phyloP scores from a whole-genome alignment of 306 rosid species.

The Astragalus glycyphyllos region DNA sequence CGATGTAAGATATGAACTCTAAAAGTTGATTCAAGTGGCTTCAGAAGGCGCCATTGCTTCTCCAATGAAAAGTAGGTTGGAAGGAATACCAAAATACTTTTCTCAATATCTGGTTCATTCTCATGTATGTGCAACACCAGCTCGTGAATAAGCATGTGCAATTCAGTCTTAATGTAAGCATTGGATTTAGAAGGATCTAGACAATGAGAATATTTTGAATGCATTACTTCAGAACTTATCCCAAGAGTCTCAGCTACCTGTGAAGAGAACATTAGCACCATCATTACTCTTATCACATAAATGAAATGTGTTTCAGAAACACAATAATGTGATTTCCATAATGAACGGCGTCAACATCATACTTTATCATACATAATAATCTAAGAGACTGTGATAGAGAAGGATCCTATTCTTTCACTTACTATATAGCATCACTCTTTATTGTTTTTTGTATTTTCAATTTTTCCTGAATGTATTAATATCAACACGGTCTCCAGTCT shows the following conservation, averaged over 20 bases:
- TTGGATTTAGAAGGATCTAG: constrained; percentile 46
- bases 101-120: constrained; percentile 80
- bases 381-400: constrained; percentile 8
- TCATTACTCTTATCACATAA: constrained; percentile 33
- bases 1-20: constrained; percentile 82
- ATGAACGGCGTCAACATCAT: constrained; percentile 5
- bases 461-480: neutral
- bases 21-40: constrained; percentile 69
- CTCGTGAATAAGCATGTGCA: constrained; percentile 72
- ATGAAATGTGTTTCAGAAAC: constrained; percentile 32
- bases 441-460: neutral
- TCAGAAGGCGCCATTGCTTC: constrained; percentile 81
- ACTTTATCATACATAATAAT: constrained; percentile 15
- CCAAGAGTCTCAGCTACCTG: constrained; percentile 69
- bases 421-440: neutral
- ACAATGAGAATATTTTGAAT: constrained; percentile 52
- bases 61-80: constrained; percentile 84
- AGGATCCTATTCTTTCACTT: constrained; percentile 13
- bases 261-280: constrained; percentile 34
- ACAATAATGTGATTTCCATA: constrained; percentile 3
- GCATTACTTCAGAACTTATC: constrained; percentile 47
- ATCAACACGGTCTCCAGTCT: neutral
- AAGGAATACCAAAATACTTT: constrained; percentile 89
- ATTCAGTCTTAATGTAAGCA: constrained; percentile 52
- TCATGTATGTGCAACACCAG: constrained; percentile 78